Evolutionary conservation across 805 yeast species (phyloP).

Genomic region (Pichia nakasei): DNA sequence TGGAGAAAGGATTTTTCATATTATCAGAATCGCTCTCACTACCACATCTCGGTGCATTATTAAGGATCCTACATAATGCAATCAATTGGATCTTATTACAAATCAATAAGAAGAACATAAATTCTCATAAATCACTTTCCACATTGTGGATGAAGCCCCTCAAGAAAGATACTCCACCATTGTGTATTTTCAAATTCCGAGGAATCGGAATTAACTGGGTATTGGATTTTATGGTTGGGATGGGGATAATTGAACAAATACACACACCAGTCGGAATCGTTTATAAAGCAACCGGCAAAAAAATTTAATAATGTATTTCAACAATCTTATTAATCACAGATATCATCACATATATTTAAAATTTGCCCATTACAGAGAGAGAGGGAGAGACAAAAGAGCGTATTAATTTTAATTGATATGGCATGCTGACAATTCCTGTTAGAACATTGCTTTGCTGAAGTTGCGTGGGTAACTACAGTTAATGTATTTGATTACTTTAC

Average conservation of each 20-base stretch:
- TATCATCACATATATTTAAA: no score
- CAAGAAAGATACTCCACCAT: neutral
- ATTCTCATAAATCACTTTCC: neutral
- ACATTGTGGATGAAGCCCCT: neutral
- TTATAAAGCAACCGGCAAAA: conserved; percentile 6
- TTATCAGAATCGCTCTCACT: neutral
- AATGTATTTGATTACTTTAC: no score
- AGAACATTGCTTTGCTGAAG: no score
- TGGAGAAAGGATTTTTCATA: neutral
- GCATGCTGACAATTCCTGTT: no score
- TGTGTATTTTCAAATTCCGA: conserved; percentile 4
- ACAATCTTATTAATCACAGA: no score
- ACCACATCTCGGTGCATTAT: conserved; percentile 10
- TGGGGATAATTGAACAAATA: conserved; percentile 2
- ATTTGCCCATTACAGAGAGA: no score
- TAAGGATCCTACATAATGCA: neutral
- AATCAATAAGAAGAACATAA: neutral
- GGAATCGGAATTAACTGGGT: conserved; percentile 8
- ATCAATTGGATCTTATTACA: neutral
- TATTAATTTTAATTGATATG: no score
- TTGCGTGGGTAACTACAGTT: no score
- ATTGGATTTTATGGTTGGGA: conserved; percentile 3
- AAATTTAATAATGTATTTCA: conserved; percentile 17
- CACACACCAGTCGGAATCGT: conserved; percentile 4
- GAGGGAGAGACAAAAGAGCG: no score